Evolutionary conservation across 2,329 filamentous ascomycete species (phyloP).

Genomic region (Fusarium dlaminii): DNA sequence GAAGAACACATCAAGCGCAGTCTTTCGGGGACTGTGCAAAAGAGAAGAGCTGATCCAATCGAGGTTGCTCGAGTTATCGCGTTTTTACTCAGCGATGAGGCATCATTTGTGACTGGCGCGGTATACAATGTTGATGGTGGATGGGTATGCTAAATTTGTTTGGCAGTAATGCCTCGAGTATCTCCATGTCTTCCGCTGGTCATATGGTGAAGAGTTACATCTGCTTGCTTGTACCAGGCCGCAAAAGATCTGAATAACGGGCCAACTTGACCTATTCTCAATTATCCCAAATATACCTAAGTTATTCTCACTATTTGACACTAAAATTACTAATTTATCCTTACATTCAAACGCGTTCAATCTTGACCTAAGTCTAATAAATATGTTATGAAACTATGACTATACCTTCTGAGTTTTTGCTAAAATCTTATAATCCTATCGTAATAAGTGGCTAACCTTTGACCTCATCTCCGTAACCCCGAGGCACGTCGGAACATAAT

Average conservation of each 20-base stretch:
- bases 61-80: slow-evolving; percentile 30
- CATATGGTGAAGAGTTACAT: fast-evolving
- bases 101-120: slow-evolving; percentile 39
- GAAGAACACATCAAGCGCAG: slow-evolving; percentile 16
- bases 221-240: neutral
- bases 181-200: fast-evolving
- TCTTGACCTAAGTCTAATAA: neutral
- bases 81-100: slow-evolving; percentile 39
- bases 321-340: neutral
- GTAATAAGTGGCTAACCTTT: neutral
- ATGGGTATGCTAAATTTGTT: slow-evolving; percentile 26
- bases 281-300: too few relatives aligned
- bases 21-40: slow-evolving; percentile 19
- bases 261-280: neutral
- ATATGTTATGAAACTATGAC: neutral
- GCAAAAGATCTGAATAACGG: fast-evolving
- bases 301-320: fast-evolving
- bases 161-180: neutral
- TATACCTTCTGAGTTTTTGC: neutral
- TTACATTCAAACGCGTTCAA: neutral
- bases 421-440: neutral
- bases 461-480: neutral
- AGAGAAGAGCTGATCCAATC: slow-evolving; percentile 11
- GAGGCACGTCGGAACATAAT: neutral
- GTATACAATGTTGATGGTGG: slow-evolving; percentile 55